Base-by-base conservation (phyloP, 2,329 filamentous ascomycete genomes). In the Aspergillus quadricinctus region DNA sequence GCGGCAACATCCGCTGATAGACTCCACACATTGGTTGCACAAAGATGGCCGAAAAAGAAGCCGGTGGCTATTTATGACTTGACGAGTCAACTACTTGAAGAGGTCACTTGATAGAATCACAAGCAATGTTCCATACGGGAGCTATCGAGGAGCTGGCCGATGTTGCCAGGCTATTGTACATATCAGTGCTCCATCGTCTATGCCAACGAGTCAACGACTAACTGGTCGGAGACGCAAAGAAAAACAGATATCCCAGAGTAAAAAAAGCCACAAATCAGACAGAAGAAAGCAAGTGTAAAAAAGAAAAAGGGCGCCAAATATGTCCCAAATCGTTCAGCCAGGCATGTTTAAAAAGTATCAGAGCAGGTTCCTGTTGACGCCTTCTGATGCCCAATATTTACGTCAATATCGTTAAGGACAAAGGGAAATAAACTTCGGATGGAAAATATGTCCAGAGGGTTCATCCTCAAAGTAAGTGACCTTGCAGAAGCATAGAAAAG, bases 321-420 rank as follows among this genome's bases (percentile, higher is more conserved):
- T 59, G 61, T 59, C 57, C 56, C 58, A 60, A 55, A 61, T 54
- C 61, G 56, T 61, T 64, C 56, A 55, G 60, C 57, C 48, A 45
- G 48, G 29, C 45, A 49, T 48, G 28, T 56, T 57, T 57, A 61
- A 59, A 61, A 59, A 48, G 56, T 59, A 56, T 56, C 54, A 60
- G 54, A 59, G 54, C 45, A 60, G 45, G 51, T 57, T 53, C 63
- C 57, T 56, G 57, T 62, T 64, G 62, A 66, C 62, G 63, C 64
- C 64, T 57, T 54, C 53, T 59, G 56, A 66, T 66, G 64, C 64
- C 63, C 57, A 59, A 58, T 66, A 66, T 65, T 58, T 66, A 64
- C 61, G 63, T 66, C 61, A 60, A 61, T 56, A 56, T 66, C 64
- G 61, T 66, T 61, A 66, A 49, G 14, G 28, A 50, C 31, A 50